Percentiles rank a stretch among this genome's conserved stretches.
Conservation (phyloP, 2,329 filamentous ascomycete genomes). For the Colletotrichum liriopes region DNA sequence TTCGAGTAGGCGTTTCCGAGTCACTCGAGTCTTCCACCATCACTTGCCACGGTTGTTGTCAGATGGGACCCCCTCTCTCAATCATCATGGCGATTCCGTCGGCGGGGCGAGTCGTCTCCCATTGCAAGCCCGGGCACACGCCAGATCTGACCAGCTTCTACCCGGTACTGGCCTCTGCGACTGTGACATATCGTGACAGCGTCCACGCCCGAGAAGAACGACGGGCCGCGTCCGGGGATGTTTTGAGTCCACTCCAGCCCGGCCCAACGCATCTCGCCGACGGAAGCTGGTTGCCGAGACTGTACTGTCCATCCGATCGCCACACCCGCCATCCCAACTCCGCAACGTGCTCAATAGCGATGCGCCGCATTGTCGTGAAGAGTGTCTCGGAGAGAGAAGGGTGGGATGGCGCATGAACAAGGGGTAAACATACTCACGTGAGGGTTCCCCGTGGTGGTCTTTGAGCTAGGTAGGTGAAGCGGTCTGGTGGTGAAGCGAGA, state of each 20-base stretch:
- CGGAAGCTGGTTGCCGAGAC: constrained; percentile 23
- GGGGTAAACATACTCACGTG: not conserved
- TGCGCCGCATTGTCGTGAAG: not conserved
- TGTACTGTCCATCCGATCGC: constrained; percentile 20
- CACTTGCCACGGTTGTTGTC: constrained; percentile 1
- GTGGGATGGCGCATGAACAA: constrained; percentile 22
- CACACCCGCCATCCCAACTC: constrained; percentile 37
- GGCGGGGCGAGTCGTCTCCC: constrained; percentile 12
- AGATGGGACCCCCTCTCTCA: not conserved
- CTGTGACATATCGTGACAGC: constrained; percentile 22
- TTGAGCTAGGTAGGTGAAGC: constrained; percentile 2
- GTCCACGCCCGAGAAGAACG: not conserved
- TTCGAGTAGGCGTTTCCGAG: not conserved
- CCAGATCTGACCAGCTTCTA: constrained; percentile 5
- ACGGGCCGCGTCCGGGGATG: not conserved
- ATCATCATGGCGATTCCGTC: not conserved
- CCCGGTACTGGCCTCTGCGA: constrained; percentile 7
- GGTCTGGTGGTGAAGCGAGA: constrained; percentile 31
- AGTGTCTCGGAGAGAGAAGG: not conserved
- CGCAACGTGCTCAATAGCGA: constrained; percentile 14
- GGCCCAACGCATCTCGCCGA: constrained; percentile 22
- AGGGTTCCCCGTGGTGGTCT: not conserved
- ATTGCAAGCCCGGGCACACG: constrained; percentile 10
- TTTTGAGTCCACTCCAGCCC: not conserved
- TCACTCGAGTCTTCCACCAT: not conserved